phyloP scores from a whole-genome alignment of 2,329 filamentous ascomycete species.

The Trichoderma arundinaceum region DNA sequence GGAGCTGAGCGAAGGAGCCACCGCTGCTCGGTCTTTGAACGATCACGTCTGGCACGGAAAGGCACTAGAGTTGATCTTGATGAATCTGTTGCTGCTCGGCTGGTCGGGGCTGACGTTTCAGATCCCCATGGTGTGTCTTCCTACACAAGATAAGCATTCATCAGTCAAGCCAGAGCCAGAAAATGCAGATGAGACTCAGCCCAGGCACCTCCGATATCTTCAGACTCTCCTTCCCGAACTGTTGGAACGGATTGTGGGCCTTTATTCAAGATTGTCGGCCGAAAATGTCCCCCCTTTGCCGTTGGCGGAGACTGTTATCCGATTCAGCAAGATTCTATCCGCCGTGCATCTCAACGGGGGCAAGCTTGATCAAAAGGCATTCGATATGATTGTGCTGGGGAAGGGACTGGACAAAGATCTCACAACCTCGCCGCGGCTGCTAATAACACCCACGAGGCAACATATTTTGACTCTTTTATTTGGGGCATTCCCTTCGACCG shows the following conservation, averaged over 20 bases:
- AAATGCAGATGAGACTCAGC: constrained; percentile 51
- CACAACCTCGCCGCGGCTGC: constrained; percentile 61
- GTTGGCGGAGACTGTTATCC: constrained; percentile 73
- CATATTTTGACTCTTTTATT: constrained; percentile 70
- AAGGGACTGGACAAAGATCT: constrained; percentile 57
- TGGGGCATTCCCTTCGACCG: constrained; percentile 71
- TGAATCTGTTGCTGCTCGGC: constrained; percentile 81
- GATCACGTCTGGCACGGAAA: constrained; percentile 99
- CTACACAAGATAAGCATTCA: constrained; percentile 54
- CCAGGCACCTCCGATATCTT: constrained; percentile 60
- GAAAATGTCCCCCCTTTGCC: constrained; percentile 74
- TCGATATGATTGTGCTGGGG: constrained; percentile 70
- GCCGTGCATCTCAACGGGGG: constrained; percentile 70
- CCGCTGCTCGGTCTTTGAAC: constrained; percentile 75
- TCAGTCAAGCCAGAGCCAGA: constrained; percentile 40
- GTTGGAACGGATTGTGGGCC: constrained; percentile 72
- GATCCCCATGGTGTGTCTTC: constrained; percentile 64
- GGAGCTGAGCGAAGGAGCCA: constrained; percentile 80
- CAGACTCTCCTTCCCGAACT: constrained; percentile 72
- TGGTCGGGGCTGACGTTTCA: constrained; percentile 86
- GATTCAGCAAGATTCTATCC: constrained; percentile 73
- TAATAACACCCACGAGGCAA: constrained; percentile 62
- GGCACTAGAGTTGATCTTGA: constrained; percentile 83
- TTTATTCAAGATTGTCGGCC: constrained; percentile 73
- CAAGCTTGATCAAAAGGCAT: constrained; percentile 61